Evolutionary conservation across 2,329 filamentous ascomycete species (phyloP), one percentile per base, ranked within the genome.

Genomic region (Lasiodiplodia gonubiensis): DNA sequence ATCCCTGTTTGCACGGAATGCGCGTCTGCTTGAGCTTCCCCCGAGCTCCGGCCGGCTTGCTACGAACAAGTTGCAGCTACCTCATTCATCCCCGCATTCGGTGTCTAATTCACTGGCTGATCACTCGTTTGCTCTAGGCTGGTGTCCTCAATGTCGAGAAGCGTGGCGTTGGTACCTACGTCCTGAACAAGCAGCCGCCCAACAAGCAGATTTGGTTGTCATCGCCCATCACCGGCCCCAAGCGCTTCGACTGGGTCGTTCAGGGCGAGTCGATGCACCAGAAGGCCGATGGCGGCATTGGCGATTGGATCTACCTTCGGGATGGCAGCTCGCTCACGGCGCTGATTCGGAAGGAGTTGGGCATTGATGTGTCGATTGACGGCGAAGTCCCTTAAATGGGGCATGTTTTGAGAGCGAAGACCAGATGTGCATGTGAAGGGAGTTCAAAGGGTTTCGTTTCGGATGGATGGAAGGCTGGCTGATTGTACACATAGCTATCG

Each of bases 121-220:
- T 51, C 8, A 11, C 23, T 25, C 1, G 5, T 18, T 23, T 51
- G 10, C 11, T 12, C 8, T 73, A 97, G 94, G 87, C 92, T 65
- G 94, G 95, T 66, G 93, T 98, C 67, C 85, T 98, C 72, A 93
- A 89, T 70, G 84, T 98, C 74, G 85, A 82, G 7, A 88, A 92
- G 72, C 87, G 88, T 1, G 82, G 85, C 14, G 83, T 88, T 61
- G 93, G 94, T 70, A 94, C 88, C 35, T 99, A 96, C 77, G 92
- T 99, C 69, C 86, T 99, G 81, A 99, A 99, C 87, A 99, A 99
- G 81, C 95, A 99, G 80, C 95, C 95, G 0, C 93, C 94, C 23
- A 98, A 97, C 85, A 95, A 93, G 84, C 95, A 90, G 75, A 97
- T 99, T 76, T 99, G 95, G 95, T 88, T 98, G 54, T 95, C 92